These are phyloP conservation scores for Metschnikowia baotianmanensis DNA, from an alignment of 805 yeast genomes.

Conservation along the genomic window DNA sequence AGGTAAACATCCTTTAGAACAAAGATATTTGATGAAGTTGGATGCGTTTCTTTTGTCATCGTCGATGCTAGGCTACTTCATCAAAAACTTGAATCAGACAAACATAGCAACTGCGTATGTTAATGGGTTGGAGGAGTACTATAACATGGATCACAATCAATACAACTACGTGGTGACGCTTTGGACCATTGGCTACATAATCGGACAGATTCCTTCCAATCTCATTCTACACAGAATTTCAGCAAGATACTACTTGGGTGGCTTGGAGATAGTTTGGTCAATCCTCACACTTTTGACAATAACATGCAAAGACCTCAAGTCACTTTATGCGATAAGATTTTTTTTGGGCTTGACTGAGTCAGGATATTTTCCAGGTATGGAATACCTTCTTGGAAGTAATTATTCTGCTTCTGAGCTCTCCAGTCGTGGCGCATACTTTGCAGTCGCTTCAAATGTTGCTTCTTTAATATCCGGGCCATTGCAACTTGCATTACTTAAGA, in stretches of 20 bases:
- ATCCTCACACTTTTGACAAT: slow-evolving; percentile 28
- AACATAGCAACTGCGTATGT: slow-evolving; percentile 20
- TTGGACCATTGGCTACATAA: slow-evolving; percentile 18
- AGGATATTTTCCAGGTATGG: slow-evolving; percentile 58
- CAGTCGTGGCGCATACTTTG: slow-evolving; percentile 30
- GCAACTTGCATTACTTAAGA: slow-evolving; percentile 27
- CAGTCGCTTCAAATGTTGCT: slow-evolving; percentile 29
- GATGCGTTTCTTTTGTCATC: slow-evolving; percentile 29
- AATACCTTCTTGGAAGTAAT: slow-evolving; percentile 45
- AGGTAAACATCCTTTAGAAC: slow-evolving; percentile 38
- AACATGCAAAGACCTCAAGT: slow-evolving; percentile 14
- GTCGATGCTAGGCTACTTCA: slow-evolving; percentile 21
- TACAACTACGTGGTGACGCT: slow-evolving; percentile 18
- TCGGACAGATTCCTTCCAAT: slow-evolving; percentile 20
- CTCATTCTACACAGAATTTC: slow-evolving; percentile 37
- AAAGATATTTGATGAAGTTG: slow-evolving; percentile 31
- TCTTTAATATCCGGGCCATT: slow-evolving; percentile 33
- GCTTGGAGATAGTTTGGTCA: slow-evolving; percentile 46
- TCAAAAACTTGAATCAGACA: slow-evolving; percentile 20
- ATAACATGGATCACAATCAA: slow-evolving; percentile 17
- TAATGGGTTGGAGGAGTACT: slow-evolving; percentile 20
- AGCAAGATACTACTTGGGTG: slow-evolving; percentile 45
- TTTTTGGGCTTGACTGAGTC: slow-evolving; percentile 44
- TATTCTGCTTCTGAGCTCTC: slow-evolving; percentile 28
- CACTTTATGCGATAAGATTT: slow-evolving; percentile 18